Percentiles rank a stretch among this genome's conserved stretches.
Conservation (phyloP, 768 basidiomycete genomes). For the Suillus alpinus region DNA sequence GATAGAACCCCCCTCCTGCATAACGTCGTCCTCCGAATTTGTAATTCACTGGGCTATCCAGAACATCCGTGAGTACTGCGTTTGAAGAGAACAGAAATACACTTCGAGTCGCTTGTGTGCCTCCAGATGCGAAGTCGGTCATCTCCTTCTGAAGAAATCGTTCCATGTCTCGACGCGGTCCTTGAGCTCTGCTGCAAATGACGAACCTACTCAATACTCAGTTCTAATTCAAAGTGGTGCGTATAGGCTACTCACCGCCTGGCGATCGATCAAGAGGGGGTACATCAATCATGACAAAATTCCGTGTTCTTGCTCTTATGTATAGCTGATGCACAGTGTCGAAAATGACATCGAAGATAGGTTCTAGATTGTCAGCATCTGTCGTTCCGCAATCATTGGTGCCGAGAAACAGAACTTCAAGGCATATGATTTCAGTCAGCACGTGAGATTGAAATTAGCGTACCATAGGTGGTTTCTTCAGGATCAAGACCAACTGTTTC, state of each 20-base stretch:
- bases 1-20: slow-evolving; percentile 27
- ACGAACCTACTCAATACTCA: background rate
- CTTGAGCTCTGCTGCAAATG: background rate
- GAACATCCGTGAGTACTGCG: slow-evolving; percentile 26
- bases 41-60: slow-evolving; percentile 33
- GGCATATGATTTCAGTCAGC: background rate
- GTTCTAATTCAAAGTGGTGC: background rate
- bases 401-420: slow-evolving; percentile 32
- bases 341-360: slow-evolving; percentile 26
- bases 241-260: slow-evolving; percentile 23
- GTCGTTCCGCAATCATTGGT: slow-evolving; percentile 39
- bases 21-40: slow-evolving; percentile 31
- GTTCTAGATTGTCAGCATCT: slow-evolving; percentile 25
- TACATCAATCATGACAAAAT: slow-evolving; percentile 38
- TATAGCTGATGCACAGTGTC: slow-evolving; percentile 28
- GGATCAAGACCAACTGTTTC: background rate
- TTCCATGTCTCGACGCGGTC: slow-evolving; percentile 29
- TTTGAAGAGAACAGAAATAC: slow-evolving; percentile 35
- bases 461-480: background rate
- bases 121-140: slow-evolving; percentile 22
- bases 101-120: slow-evolving; percentile 16
- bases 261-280: slow-evolving; percentile 39
- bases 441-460: too few relatives aligned
- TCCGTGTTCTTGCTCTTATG: slow-evolving; percentile 30
- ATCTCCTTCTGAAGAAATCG: slow-evolving; percentile 18